Percentiles rank a stretch among this genome's conserved stretches.
These are phyloP conservation scores for Volvox africanus DNA, from an alignment of 139 green algal species.

Conservation along the genomic window DNA sequence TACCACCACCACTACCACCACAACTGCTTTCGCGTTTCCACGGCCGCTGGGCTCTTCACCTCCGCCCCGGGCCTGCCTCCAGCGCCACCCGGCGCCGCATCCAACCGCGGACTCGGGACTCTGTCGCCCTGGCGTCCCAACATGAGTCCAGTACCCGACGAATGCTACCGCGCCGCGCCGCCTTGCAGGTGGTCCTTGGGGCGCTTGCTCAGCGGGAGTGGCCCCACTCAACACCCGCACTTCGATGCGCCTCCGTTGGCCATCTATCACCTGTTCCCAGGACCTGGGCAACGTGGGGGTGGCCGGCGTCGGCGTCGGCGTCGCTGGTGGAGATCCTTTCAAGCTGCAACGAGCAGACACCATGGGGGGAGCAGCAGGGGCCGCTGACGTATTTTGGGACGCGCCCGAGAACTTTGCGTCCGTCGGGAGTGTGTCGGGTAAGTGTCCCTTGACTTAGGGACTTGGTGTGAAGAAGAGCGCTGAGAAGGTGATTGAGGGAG, in stretches of 20 bases:
- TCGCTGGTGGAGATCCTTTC: background rate
- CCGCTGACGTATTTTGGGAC: conserved; percentile 14
- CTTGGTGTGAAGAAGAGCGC: background rate
- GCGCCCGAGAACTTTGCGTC: conserved; percentile 1
- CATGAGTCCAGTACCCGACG: background rate
- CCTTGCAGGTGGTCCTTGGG: background rate
- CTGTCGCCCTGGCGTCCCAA: background rate
- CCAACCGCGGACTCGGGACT: background rate
- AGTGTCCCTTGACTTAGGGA: no score
- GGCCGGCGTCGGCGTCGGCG: background rate
- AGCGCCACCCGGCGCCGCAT: background rate
- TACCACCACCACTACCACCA: background rate
- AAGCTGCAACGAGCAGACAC: background rate
- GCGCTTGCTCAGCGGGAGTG: no score
- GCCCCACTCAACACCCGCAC: background rate
- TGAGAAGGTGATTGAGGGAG: no score
- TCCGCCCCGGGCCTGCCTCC: background rate
- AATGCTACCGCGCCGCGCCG: background rate
- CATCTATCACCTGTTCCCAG: conserved; percentile 21
- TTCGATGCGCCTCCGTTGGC: conserved; percentile 17
- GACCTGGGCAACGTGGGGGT: background rate
- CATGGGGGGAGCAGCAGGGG: background rate
- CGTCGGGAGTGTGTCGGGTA: background rate
- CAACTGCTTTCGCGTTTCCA: background rate
- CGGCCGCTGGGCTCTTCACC: background rate